phyloP scores from a whole-genome alignment of 345 rosid genomes.

The Eucalyptus decipiens region DNA sequence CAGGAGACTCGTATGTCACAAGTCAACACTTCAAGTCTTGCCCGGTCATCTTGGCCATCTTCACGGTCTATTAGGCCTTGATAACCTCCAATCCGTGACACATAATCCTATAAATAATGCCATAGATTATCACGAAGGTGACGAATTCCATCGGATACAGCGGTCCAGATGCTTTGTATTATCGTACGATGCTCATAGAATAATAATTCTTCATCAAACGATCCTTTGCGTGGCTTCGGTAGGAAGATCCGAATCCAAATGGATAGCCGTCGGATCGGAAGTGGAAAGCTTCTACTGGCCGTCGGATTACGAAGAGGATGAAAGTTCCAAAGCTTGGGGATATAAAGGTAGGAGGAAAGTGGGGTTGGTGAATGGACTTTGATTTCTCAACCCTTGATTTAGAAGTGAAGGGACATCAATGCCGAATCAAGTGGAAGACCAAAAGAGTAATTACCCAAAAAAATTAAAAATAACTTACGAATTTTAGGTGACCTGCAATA shows the following conservation, averaged over 20 bases:
- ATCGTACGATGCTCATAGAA: not conserved
- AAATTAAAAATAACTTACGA: not conserved
- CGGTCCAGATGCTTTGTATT: not conserved
- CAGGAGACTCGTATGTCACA: not conserved
- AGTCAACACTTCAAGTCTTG: not conserved
- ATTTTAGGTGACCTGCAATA: not conserved
- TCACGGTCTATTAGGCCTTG: not conserved
- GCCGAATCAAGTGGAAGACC: not conserved
- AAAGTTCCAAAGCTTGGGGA: not conserved
- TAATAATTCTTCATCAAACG: not conserved
- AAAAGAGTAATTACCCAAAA: not conserved
- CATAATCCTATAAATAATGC: not conserved
- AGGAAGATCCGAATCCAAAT: not conserved
- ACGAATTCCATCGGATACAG: not conserved
- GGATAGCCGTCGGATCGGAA: not conserved
- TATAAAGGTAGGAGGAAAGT: not conserved
- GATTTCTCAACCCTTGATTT: not conserved
- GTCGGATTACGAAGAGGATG: not conserved
- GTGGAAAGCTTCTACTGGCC: not conserved
- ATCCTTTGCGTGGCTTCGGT: not conserved
- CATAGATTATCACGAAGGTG: not conserved
- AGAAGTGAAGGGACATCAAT: not conserved
- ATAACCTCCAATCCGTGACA: not conserved
- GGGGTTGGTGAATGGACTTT: not conserved
- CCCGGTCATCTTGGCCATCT: not conserved